phyloP scores from a whole-genome alignment of 2,329 filamentous ascomycete genomes.

The Verticillium dahliae region DNA sequence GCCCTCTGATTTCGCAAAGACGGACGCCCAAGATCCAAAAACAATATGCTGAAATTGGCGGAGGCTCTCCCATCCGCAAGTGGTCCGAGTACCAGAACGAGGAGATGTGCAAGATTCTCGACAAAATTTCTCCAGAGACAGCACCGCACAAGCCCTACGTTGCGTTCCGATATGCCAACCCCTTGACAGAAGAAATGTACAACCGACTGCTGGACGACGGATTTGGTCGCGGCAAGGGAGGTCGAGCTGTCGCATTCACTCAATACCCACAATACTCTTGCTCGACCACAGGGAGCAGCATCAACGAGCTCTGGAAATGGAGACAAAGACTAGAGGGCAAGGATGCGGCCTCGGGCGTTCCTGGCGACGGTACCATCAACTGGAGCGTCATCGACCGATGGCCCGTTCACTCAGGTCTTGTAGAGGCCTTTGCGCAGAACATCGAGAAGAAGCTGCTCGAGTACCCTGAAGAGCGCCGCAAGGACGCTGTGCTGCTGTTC shows the following conservation, averaged over 20 bases:
- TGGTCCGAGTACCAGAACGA: slow-evolving; percentile 93
- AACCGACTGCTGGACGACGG: slow-evolving; percentile 75
- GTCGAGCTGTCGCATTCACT: slow-evolving; percentile 90
- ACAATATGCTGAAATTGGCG: slow-evolving; percentile 91
- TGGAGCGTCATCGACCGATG: slow-evolving; percentile 99
- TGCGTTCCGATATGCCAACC: slow-evolving; percentile 90
- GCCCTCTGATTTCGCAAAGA: slow-evolving; percentile 76
- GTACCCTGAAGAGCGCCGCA: slow-evolving; percentile 75
- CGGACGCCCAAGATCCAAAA: slow-evolving; percentile 95
- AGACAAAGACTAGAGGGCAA: slow-evolving; percentile 80
- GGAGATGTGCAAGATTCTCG: slow-evolving; percentile 97
- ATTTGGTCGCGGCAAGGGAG: slow-evolving; percentile 84
- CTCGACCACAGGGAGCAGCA: slow-evolving; percentile 89
- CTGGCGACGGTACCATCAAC: slow-evolving; percentile 64
- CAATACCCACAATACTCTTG: slow-evolving; percentile 99
- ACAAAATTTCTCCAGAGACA: slow-evolving; percentile 83
- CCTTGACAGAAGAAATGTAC: slow-evolving; percentile 93
- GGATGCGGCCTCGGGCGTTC: slow-evolving; percentile 42
- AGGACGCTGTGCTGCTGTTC: slow-evolving; percentile 81
- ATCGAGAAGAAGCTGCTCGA: slow-evolving; percentile 79
- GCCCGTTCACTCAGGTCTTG: slow-evolving; percentile 84
- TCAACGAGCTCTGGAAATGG: slow-evolving; percentile 99
- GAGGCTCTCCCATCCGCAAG: slow-evolving; percentile 94
- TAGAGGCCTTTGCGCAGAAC: slow-evolving; percentile 88
- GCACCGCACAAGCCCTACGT: slow-evolving; percentile 97